Conservation (phyloP, 495 filamentous ascomycete species). For the Oidiodendron maius region DNA sequence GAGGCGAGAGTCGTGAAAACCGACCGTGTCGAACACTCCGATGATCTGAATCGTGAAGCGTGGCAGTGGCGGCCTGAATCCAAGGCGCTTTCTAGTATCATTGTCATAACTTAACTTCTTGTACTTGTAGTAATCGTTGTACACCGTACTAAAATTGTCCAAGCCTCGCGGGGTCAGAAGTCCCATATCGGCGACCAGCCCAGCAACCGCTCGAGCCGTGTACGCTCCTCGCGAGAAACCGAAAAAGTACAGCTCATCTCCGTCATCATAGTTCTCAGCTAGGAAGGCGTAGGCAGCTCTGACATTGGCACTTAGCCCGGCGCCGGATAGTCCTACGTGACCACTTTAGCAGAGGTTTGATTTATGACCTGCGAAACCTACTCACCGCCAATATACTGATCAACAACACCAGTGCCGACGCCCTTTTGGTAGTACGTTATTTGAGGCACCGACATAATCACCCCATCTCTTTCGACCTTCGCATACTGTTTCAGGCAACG, state of each 20-base stretch:
- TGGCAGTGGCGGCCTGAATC: constrained; percentile 21
- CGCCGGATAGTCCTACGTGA: too few species aligned
- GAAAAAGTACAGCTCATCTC: constrained; percentile 66
- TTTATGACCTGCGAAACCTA: too few species aligned
- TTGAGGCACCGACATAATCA: too few species aligned
- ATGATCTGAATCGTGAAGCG: constrained; percentile 16
- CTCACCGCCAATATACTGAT: too few species aligned
- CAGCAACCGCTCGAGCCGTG: constrained; percentile 55
- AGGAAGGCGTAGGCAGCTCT: constrained; percentile 63
- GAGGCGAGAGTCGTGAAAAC: constrained; percentile 13
- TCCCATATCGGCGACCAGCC: constrained; percentile 41
- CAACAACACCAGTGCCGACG: too few species aligned
- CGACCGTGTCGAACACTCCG: constrained; percentile 9
- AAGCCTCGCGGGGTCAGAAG: constrained; percentile 60
- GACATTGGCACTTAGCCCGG: constrained; percentile 51
- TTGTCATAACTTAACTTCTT: constrained; percentile 11
- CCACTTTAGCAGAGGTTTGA: too few species aligned
- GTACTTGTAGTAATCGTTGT: constrained; percentile 56
- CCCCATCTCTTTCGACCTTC: too few species aligned
- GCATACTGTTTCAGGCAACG: too few species aligned
- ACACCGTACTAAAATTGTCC: constrained; percentile 58
- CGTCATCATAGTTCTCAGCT: constrained; percentile 58
- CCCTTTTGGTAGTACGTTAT: too few species aligned
- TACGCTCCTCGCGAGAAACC: constrained; percentile 73
- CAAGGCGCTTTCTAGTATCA: too few species aligned